Conservation (phyloP, 371 early-diverging fungal species). For the Fennellomyces sp. region DNA sequence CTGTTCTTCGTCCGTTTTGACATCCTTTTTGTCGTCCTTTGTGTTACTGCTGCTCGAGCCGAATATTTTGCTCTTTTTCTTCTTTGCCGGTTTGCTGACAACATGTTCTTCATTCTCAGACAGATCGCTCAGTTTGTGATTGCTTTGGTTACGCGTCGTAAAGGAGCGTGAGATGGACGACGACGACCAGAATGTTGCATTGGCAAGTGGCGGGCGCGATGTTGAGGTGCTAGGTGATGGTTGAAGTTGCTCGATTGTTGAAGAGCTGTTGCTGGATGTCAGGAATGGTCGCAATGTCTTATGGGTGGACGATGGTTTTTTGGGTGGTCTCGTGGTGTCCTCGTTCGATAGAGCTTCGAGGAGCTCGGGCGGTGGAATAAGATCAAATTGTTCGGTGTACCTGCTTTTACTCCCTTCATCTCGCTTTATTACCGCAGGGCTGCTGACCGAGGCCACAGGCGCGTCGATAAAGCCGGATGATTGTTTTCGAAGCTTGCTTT, state of each 20-base stretch:
- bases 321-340: constrained; percentile 6
- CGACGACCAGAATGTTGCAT: constrained; percentile 3
- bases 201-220: constrained; percentile 11
- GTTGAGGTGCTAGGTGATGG: constrained; percentile 3
- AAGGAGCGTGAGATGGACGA: constrained; percentile 3
- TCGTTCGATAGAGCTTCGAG: constrained; percentile 13
- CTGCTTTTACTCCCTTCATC: constrained; percentile 13
- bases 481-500: constrained; percentile 34
- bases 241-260: constrained; percentile 2
- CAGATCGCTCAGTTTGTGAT: neutral
- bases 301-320: neutral
- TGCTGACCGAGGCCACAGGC: neutral
- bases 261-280: constrained; percentile 3
- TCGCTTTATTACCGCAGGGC: neutral
- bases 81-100: neutral
- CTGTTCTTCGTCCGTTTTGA: neutral
- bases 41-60: neutral
- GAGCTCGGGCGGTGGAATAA: constrained; percentile 19
- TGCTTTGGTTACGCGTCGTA: constrained; percentile 7
- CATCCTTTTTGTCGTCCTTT: neutral
- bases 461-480: constrained; percentile 1
- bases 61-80: constrained; percentile 2
- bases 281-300: constrained; percentile 11
- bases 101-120: neutral
- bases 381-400: constrained; percentile 40